Evolutionary conservation across 768 basidiomycete species (phyloP).

Genomic region (Naganishia kalamii): DNA sequence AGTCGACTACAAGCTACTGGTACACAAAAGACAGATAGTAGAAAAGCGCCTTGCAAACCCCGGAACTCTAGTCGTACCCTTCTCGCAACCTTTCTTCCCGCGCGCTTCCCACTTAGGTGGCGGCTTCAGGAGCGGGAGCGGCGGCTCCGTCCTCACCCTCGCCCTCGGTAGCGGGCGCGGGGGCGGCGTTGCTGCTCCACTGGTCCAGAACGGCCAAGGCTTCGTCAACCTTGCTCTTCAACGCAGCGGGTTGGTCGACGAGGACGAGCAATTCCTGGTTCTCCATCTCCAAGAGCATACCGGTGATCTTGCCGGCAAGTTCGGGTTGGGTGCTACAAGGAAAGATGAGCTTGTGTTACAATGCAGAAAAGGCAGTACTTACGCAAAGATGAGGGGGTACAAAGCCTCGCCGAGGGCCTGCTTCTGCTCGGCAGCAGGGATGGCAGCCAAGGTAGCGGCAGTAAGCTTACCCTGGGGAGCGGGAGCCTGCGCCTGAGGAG

Average conservation of each 20-base stretch:
- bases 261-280: slow-evolving; percentile 85
- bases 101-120: slow-evolving; percentile 13
- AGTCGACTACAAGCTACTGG: slow-evolving; percentile 4
- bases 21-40: slow-evolving; percentile 13
- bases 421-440: slow-evolving; percentile 80
- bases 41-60: neutral
- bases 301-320: slow-evolving; percentile 95
- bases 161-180: slow-evolving; percentile 20
- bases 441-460: slow-evolving; percentile 58
- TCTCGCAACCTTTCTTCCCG: neutral
- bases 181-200: slow-evolving; percentile 53
- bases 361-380: slow-evolving; percentile 46
- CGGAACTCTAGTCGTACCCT: neutral
- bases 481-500: slow-evolving; percentile 36
- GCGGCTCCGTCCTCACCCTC: slow-evolving; percentile 16
- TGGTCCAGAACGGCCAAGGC: slow-evolving; percentile 83
- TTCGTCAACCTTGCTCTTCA: slow-evolving; percentile 85
- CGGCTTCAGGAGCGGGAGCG: slow-evolving; percentile 13
- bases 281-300: slow-evolving; percentile 99
- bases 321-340: slow-evolving; percentile 68
- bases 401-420: slow-evolving; percentile 97
- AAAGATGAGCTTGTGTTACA: neutral
- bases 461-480: slow-evolving; percentile 49
- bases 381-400: slow-evolving; percentile 82
- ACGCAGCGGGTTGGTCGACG: slow-evolving; percentile 70